Evolutionary conservation across 345 rosid species (phyloP).

Genomic region (Diplotaxis tenuifolia): DNA sequence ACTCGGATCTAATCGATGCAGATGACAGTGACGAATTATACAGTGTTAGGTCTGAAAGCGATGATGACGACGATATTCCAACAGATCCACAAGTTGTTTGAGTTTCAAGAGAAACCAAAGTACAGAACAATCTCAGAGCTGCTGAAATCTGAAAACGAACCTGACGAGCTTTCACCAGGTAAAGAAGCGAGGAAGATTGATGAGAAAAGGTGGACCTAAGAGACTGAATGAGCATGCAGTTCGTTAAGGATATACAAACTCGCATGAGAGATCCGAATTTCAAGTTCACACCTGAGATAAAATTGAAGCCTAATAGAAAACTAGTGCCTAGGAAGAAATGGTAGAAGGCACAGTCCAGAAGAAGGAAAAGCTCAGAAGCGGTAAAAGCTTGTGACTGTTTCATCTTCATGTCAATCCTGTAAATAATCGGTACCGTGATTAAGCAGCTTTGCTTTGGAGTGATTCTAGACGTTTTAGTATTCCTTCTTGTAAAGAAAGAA

Average conservation of each 20-base stretch:
- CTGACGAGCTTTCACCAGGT: conserved; percentile 84
- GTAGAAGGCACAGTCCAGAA: conserved; percentile 79
- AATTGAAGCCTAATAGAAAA: conserved; percentile 90
- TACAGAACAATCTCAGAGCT: conserved; percentile 79
- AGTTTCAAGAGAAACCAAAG: conserved; percentile 89
- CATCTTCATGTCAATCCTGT: conserved; percentile 6
- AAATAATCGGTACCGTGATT: conserved; percentile 14
- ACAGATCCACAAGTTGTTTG: conserved; percentile 78
- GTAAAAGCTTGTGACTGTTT: conserved; percentile 25
- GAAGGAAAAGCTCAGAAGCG: conserved; percentile 85
- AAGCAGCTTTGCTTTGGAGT: conserved; percentile 18
- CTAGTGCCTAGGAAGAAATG: conserved; percentile 85
- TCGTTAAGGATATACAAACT: conserved; percentile 92
- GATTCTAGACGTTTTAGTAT: conserved; percentile 23
- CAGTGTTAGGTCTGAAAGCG: conserved; percentile 89
- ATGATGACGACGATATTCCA: conserved; percentile 78
- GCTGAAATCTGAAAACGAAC: conserved; percentile 73
- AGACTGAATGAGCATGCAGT: conserved; percentile 86
- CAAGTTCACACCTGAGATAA: conserved; percentile 78
- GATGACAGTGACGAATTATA: conserved; percentile 86
- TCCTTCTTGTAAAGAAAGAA: conserved; percentile 31
- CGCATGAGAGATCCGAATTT: conserved; percentile 92
- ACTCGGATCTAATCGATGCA: conserved; percentile 63
- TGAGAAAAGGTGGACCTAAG: conserved; percentile 89
- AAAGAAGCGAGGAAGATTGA: conserved; percentile 90